phyloP scores from a whole-genome alignment of 768 basidiomycete genomes.

The Leccinum longicurvipes region DNA sequence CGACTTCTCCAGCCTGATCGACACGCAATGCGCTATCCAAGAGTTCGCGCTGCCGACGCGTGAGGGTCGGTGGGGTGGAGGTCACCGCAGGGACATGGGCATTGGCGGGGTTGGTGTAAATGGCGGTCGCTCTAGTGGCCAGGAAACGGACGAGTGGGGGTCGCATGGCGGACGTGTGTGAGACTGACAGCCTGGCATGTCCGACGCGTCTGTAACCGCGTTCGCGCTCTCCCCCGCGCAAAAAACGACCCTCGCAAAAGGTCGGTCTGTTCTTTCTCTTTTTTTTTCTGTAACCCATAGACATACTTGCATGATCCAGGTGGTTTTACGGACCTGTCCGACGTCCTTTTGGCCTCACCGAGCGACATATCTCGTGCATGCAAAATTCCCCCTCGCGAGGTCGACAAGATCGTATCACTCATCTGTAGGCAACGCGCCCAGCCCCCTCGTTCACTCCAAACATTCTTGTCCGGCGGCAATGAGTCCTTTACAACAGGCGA shows the following conservation, averaged over 20 bases:
- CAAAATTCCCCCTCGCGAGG: slow-evolving; percentile 47
- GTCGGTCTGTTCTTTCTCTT: slow-evolving; percentile 19
- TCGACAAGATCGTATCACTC: slow-evolving; percentile 46
- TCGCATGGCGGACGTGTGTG: slow-evolving; percentile 9
- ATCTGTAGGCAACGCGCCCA: slow-evolving; percentile 45
- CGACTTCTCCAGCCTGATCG: slow-evolving; percentile 94
- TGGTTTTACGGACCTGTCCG: slow-evolving; percentile 43
- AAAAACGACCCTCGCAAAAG: slow-evolving; percentile 36
- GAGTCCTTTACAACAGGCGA: slow-evolving; percentile 76
- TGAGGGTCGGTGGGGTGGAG: slow-evolving; percentile 55
- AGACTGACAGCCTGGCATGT: background rate
- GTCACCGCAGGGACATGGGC: slow-evolving; percentile 39
- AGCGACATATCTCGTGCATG: slow-evolving; percentile 57
- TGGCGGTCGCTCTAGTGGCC: slow-evolving; percentile 40
- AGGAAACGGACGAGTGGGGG: slow-evolving; percentile 15
- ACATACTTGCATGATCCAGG: slow-evolving; percentile 33
- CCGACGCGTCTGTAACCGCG: slow-evolving; percentile 11
- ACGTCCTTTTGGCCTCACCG: slow-evolving; percentile 47
- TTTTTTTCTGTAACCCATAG: background rate
- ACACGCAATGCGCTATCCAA: slow-evolving; percentile 77
- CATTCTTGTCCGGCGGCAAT: slow-evolving; percentile 35
- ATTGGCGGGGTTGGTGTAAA: slow-evolving; percentile 44
- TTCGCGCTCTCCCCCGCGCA: slow-evolving; percentile 30
- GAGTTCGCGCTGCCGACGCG: slow-evolving; percentile 42
- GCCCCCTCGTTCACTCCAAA: slow-evolving; percentile 40